Evolutionary conservation across 78 protist genomes (phyloP), one percentile per base, ranked within the genome.

Genomic region (Mantamonas sphyraenae): DNA sequence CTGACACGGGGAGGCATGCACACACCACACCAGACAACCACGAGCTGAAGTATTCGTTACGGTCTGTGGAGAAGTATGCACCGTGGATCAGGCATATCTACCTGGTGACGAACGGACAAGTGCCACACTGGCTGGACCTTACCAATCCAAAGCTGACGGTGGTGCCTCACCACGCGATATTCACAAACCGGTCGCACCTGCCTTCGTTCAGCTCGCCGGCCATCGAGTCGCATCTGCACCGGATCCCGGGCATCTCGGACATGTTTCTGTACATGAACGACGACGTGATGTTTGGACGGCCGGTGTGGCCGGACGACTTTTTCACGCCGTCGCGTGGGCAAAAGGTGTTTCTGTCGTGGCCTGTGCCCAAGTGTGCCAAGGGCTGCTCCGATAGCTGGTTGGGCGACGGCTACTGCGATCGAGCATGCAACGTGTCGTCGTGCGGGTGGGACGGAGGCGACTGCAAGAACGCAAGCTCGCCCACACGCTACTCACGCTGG

Each of bases 191-290:
- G 71, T 73, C 90, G 14, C 94, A 92, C 66, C 68, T 96, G 38
- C 99, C 99, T 19, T 83, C 95, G 14, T 96, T 94, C 58, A 75
- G 87, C 37, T 87, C 95, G 16, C 97, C 97, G 8, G 79, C 97
- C 14, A 96, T 96, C 51, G 99, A 96, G 39, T 35, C 89, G n/a
- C 84, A 91, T 75, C 56, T 96, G 5, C 96, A 93, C 37, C 53
- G 92, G 3, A 91, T 96, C 33, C 95, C 90, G 1, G 98, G 97
- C 3, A 86, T 96, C 24, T 82, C 95, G 0, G 69, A 85, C 19
- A 43, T 76, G 22, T 96, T 96, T 62, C 3, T 96, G 28, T 96
- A 96, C 58, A 57, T 96, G 42, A 96, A 96, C 73, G 99, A 96
- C 45, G 99, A 96, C 38, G 87, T 90, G 16, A 74, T 93, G 82